These are phyloP conservation scores for Xylariaceae sp. DNA, from an alignment of 2,329 filamentous ascomycete genomes.

Conservation along the genomic window DNA sequence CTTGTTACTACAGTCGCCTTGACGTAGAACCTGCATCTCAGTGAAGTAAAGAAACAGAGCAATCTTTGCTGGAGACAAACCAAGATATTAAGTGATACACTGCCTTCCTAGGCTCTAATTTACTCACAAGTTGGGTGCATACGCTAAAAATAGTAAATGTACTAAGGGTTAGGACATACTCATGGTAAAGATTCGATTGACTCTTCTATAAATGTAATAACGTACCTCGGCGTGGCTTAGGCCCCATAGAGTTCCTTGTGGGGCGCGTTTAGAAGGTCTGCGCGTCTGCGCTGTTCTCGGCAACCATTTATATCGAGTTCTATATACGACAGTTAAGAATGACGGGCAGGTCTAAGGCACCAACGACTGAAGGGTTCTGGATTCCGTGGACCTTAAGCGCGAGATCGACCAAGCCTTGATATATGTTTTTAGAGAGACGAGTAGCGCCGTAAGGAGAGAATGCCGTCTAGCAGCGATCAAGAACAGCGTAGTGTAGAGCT, in stretches of 20 bases:
- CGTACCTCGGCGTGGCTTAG: background rate
- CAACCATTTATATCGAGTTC: constrained; percentile 65
- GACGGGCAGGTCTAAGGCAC: constrained; percentile 62
- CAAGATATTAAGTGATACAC: too few species aligned
- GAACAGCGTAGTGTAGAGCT: constrained; percentile 60
- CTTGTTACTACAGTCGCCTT: too few species aligned
- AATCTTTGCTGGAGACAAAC: too few species aligned
- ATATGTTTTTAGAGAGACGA: constrained; percentile 57
- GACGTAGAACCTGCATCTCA: too few species aligned
- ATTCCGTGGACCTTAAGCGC: constrained; percentile 59
- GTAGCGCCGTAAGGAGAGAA: constrained; percentile 65
- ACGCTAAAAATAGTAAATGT: too few species aligned
- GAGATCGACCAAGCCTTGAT: constrained; percentile 58
- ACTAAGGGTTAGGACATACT: too few species aligned
- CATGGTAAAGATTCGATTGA: too few species aligned
- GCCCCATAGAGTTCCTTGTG: constrained; percentile 20
- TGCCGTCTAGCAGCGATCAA: constrained; percentile 64
- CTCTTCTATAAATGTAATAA: too few species aligned
- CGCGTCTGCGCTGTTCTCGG: constrained; percentile 50
- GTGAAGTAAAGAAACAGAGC: too few species aligned
- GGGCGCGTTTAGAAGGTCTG: constrained; percentile 7
- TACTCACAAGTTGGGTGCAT: too few species aligned
- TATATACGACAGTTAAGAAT: constrained; percentile 64
- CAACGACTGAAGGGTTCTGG: constrained; percentile 58
- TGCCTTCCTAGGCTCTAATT: too few species aligned